Conservation (phyloP, 352 stramenopile genomes). For the Phytophthora megakarya region DNA sequence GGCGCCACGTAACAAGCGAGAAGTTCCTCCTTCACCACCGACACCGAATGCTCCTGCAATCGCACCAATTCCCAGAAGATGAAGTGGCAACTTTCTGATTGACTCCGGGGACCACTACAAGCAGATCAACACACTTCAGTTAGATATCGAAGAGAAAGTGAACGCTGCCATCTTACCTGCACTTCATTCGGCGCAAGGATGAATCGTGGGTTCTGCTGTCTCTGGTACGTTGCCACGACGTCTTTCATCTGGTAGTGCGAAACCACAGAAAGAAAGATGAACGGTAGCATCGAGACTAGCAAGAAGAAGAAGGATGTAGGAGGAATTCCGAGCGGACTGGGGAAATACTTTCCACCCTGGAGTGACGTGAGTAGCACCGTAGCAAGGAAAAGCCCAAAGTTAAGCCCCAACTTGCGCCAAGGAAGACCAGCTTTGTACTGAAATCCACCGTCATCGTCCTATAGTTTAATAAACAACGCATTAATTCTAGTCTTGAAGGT, state of each 20-base stretch:
- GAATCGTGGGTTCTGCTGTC: slow-evolving; percentile 43
- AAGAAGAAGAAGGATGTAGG: slow-evolving; percentile 88
- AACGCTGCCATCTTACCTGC: slow-evolving; percentile 43
- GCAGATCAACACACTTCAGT: slow-evolving; percentile 7
- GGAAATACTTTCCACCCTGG: slow-evolving; percentile 86
- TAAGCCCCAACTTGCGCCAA: slow-evolving; percentile 66
- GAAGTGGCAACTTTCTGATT: slow-evolving; percentile 71
- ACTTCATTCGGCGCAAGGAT: slow-evolving; percentile 50
- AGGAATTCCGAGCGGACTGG: slow-evolving; percentile 87
- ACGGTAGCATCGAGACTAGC: slow-evolving; percentile 54
- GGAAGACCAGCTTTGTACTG: slow-evolving; percentile 44
- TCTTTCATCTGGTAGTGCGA: slow-evolving; percentile 64
- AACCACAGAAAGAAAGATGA: slow-evolving; percentile 74
- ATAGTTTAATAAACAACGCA: neutral
- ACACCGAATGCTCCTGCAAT: slow-evolving; percentile 93
- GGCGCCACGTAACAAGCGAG: slow-evolving; percentile 90
- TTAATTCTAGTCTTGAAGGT: too few relatives aligned
- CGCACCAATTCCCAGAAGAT: slow-evolving; percentile 87
- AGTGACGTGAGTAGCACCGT: slow-evolving; percentile 89
- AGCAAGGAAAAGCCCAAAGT: slow-evolving; percentile 79
- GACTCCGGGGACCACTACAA: slow-evolving; percentile 49
- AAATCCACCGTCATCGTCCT: slow-evolving; percentile 37
- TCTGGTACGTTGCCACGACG: slow-evolving; percentile 40
- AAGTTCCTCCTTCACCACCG: slow-evolving; percentile 90
- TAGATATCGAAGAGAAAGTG: neutral